These are phyloP conservation scores for Yarrowia osloensis DNA, from an alignment of 805 yeast genomes.

Conservation along the genomic window DNA sequence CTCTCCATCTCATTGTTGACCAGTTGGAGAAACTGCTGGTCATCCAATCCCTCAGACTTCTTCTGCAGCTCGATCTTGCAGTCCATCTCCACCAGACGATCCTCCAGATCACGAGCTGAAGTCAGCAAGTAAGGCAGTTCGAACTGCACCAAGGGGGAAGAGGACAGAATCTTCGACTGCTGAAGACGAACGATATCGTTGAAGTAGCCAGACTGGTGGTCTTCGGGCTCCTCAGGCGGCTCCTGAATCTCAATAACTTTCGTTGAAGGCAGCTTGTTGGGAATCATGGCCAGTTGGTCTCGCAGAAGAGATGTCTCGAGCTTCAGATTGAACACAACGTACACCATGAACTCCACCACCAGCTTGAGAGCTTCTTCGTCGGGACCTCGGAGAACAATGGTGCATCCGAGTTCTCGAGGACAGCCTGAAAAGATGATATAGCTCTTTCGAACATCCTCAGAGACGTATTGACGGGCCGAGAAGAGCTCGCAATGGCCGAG, in stretches of 20 bases:
- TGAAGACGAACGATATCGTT: slow-evolving; percentile 36
- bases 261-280: slow-evolving; percentile 31
- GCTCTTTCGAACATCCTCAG: slow-evolving; percentile 57
- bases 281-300: slow-evolving; percentile 60
- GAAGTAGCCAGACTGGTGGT: slow-evolving; percentile 33
- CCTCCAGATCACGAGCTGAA: slow-evolving; percentile 58
- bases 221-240: not conserved
- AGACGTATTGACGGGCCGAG: slow-evolving; percentile 67
- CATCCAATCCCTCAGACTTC: slow-evolving; percentile 24
- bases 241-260: slow-evolving; percentile 9
- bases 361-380: slow-evolving; percentile 66
- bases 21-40: slow-evolving; percentile 29
- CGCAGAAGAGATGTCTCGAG: slow-evolving; percentile 75
- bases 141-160: slow-evolving; percentile 82
- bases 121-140: slow-evolving; percentile 65
- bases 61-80: slow-evolving; percentile 29
- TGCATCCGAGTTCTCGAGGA: slow-evolving; percentile 71
- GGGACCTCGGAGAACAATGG: slow-evolving; percentile 84
- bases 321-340: slow-evolving; percentile 73
- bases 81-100: slow-evolving; percentile 38
- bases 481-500: slow-evolving; percentile 76
- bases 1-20: slow-evolving; percentile 25
- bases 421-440: slow-evolving; percentile 81
- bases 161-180: slow-evolving; percentile 59
- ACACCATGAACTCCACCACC: slow-evolving; percentile 76